Percentiles rank a stretch among this genome's conserved stretches.
Conservation (phyloP, 805 yeast species). For the Monosporozyma siamensis region DNA sequence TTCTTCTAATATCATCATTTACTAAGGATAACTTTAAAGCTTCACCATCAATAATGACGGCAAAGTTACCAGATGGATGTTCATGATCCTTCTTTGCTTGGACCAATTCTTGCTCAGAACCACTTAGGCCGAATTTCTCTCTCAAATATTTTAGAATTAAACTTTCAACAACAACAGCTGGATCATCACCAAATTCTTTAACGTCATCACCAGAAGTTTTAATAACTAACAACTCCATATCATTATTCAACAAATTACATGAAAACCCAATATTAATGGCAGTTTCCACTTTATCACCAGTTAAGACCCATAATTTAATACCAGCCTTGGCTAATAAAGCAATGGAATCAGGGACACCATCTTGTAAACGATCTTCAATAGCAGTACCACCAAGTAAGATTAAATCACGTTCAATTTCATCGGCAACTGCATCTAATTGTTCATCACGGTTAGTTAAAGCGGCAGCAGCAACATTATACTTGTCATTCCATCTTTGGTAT, state of each 20-base stretch:
- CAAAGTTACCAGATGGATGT: conserved; percentile 59
- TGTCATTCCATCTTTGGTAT: conserved; percentile 53
- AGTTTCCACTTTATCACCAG: conserved; percentile 86
- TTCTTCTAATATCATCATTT: conserved; percentile 38
- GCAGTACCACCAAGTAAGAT: conserved; percentile 74
- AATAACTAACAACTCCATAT: conserved; percentile 64
- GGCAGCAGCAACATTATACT: conserved; percentile 57
- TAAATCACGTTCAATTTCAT: conserved; percentile 58
- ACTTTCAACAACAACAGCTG: conserved; percentile 35
- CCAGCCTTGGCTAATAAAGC: conserved; percentile 64
- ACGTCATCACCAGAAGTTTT: conserved; percentile 43
- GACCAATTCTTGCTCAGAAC: conserved; percentile 48
- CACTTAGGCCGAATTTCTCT: conserved; percentile 49
- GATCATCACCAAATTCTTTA: conserved; percentile 35
- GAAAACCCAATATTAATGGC: conserved; percentile 83
- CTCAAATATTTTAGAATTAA: conserved; percentile 45
- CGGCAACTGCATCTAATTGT: conserved; percentile 65
- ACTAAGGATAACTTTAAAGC: conserved; percentile 50
- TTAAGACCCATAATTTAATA: conserved; percentile 75
- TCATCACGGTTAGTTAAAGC: conserved; percentile 58
- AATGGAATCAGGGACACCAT: conserved; percentile 80
- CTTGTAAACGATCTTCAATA: conserved; percentile 76
- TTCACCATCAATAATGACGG: conserved; percentile 72
- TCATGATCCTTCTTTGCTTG: conserved; percentile 48
- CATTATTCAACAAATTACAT: conserved; percentile 65